phyloP scores from a whole-genome alignment of 2,329 filamentous ascomycete species.

The Botryotinia globosa region DNA sequence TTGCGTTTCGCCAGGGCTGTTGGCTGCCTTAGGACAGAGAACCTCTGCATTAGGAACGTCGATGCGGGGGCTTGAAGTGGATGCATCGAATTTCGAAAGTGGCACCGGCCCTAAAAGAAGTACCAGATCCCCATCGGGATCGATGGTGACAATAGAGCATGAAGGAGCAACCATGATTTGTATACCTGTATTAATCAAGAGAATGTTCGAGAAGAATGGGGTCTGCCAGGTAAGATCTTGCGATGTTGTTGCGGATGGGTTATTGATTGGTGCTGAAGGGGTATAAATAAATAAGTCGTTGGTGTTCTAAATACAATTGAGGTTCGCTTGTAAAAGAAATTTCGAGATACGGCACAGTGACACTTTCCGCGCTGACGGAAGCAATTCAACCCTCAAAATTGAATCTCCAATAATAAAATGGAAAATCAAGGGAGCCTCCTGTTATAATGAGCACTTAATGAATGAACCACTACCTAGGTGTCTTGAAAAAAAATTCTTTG shows the following conservation, averaged over 20 bases:
- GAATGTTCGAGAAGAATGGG: neutral
- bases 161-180: neutral
- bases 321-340: neutral
- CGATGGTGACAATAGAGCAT: neutral
- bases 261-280: neutral
- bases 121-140: constrained; percentile 11
- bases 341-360: neutral
- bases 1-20: neutral
- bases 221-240: neutral
- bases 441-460: no score
- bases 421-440: no score
- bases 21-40: no score
- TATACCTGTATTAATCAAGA: neutral
- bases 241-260: no score
- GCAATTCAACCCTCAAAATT: no score
- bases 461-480: no score
- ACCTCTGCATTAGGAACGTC: neutral
- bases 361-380: neutral
- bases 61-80: no score
- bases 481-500: no score
- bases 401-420: no score
- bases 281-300: neutral
- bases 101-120: neutral
- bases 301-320: neutral
- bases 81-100: accelerated